A percentile compares a stretch with the other conserved stretches of the same genome.
These are phyloP conservation scores for Botrytis porri DNA, from an alignment of 2,329 filamentous ascomycete genomes.

Conservation along the genomic window DNA sequence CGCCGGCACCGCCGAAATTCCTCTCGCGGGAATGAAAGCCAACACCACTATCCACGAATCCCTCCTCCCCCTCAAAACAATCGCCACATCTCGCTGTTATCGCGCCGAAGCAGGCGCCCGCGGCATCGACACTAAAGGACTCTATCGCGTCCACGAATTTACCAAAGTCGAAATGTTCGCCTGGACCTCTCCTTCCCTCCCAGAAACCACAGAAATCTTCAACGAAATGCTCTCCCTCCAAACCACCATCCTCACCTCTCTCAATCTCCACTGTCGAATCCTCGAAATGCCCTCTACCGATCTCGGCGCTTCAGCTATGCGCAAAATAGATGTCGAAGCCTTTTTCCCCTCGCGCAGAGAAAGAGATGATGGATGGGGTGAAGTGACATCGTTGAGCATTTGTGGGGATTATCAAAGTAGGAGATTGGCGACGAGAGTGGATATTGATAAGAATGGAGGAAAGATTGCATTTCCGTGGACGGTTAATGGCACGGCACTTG, in stretches of 20 bases:
- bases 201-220: constrained; percentile 57
- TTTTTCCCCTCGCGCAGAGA: constrained; percentile 79
- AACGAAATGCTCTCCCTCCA: constrained; percentile 86
- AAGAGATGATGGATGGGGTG: constrained; percentile 76
- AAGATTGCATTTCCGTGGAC: constrained; percentile 78
- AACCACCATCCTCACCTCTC: constrained; percentile 71
- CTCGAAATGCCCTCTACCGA: constrained; percentile 90
- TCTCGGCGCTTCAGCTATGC: constrained; percentile 79
- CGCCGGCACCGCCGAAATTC: constrained; percentile 90
- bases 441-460: constrained; percentile 47
- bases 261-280: constrained; percentile 81
- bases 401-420: constrained; percentile 95
- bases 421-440: constrained; percentile 72
- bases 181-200: constrained; percentile 67
- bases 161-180: constrained; percentile 98
- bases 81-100: constrained; percentile 89
- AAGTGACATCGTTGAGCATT: constrained; percentile 85
- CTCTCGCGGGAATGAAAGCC: constrained; percentile 86
- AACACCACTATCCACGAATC: constrained; percentile 62
- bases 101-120: constrained; percentile 90
- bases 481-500: constrained; percentile 89
- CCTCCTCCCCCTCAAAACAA: constrained; percentile 72
- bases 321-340: constrained; percentile 92
- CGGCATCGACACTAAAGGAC: constrained; percentile 85
- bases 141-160: constrained; percentile 98